Conservation (phyloP, 2,329 filamentous ascomycete species). For the Xylaria sp. region DNA sequence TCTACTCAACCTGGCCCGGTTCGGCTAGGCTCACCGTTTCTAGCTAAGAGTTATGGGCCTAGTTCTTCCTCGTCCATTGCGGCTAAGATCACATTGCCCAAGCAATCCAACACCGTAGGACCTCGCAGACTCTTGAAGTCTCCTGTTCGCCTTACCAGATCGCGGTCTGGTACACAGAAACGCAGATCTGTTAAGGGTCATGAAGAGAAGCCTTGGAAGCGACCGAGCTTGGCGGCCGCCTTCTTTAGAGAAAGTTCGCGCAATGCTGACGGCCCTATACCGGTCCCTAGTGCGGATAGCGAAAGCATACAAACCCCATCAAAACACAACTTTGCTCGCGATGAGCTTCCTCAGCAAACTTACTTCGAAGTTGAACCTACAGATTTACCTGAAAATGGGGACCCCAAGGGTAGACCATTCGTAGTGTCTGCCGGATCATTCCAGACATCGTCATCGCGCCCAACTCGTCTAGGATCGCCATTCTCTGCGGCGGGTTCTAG, state of each 20-base stretch:
- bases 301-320: constrained; percentile 9
- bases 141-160: constrained; percentile 62
- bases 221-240: constrained; percentile 66
- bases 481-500: constrained; percentile 63
- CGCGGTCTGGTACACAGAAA: constrained; percentile 66
- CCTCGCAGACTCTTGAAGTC: constrained; percentile 64
- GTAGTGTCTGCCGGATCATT: constrained; percentile 38
- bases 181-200: constrained; percentile 62
- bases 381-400: constrained; percentile 6
- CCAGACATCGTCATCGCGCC: constrained; percentile 50
- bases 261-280: constrained; percentile 26
- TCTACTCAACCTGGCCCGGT: constrained; percentile 29
- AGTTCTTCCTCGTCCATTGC: constrained; percentile 65
- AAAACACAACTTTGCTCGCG: background rate
- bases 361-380: constrained; percentile 13
- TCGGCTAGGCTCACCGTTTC: constrained; percentile 66
- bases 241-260: constrained; percentile 56
- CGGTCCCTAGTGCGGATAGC: background rate
- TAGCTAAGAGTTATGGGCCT: constrained; percentile 69
- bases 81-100: constrained; percentile 53
- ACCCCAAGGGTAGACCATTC: constrained; percentile 31
- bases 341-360: constrained; percentile 8
- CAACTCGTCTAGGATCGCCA: constrained; percentile 68
- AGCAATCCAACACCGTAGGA: constrained; percentile 62
- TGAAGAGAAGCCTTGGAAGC: constrained; percentile 61